Evolutionary conservation across 139 green algal genomes (phyloP).

Genomic region (Chlamydomonas schloesseri): DNA sequence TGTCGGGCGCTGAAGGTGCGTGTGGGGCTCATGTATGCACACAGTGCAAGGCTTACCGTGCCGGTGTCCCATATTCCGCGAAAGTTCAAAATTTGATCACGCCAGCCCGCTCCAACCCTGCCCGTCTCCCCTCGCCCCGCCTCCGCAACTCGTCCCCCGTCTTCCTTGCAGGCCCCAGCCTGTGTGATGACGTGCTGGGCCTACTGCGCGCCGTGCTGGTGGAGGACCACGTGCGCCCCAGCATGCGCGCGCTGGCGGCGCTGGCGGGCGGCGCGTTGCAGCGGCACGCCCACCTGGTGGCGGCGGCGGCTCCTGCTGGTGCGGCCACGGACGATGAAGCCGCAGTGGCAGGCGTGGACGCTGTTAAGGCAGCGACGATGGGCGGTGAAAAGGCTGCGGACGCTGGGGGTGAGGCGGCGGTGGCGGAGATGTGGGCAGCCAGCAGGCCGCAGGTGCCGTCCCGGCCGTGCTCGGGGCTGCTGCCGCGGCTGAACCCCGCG

Average conservation of each 20-base stretch:
- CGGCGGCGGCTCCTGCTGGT: background rate
- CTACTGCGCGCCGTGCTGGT: conserved; percentile 18
- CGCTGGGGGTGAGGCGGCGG: too few species aligned
- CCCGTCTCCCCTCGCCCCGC: background rate
- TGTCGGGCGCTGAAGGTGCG: conserved; percentile 17
- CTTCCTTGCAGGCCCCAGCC: conserved; percentile 16
- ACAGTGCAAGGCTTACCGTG: too few species aligned
- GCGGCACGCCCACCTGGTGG: background rate
- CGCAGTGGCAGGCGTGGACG: too few species aligned
- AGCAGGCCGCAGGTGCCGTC: background rate
- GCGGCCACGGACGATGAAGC: too few species aligned
- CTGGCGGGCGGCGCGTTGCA: background rate
- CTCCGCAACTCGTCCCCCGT: background rate
- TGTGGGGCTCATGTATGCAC: background rate
- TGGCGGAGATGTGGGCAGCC: too few species aligned
- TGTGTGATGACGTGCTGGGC: conserved; percentile 39
- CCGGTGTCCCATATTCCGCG: too few species aligned
- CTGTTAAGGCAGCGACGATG: too few species aligned
- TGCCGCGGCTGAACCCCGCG: background rate
- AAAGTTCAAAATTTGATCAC: too few species aligned
- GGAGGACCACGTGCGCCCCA: conserved; percentile 23
- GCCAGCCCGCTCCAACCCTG: too few species aligned
- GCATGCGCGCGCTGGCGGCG: background rate
- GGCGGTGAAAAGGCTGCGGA: too few species aligned
- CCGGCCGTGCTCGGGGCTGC: background rate